Conservation (phyloP, 768 basidiomycete genomes). For the Leccinum pellstonianum region DNA sequence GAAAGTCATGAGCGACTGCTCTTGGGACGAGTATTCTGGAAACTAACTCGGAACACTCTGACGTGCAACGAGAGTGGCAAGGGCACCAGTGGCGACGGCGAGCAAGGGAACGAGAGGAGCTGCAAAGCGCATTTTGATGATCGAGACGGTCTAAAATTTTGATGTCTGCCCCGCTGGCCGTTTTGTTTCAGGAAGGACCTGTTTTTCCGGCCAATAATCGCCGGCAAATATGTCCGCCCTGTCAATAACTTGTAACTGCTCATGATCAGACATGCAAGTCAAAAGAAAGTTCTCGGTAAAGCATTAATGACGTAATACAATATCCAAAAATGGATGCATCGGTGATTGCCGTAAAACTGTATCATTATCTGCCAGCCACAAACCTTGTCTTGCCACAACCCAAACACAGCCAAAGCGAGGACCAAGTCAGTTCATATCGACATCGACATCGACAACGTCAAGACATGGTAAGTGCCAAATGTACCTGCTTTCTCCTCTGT, state of each 20-base stretch:
- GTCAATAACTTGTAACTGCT: background rate
- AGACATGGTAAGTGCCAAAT: slow-evolving; percentile 57
- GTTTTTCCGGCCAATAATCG: background rate
- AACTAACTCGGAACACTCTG: slow-evolving; percentile 26
- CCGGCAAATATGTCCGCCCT: background rate
- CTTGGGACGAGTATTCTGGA: background rate
- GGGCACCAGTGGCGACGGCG: slow-evolving; percentile 13
- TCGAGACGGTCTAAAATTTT: background rate
- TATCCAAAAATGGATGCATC: slow-evolving; percentile 5
- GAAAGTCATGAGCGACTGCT: background rate
- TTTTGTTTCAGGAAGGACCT: background rate
- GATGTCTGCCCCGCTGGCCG: background rate
- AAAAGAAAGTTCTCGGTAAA: no score
- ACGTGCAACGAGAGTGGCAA: slow-evolving; percentile 20
- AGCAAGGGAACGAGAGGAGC: slow-evolving; percentile 15
- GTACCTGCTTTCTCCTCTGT: background rate
- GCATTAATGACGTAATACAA: no score
- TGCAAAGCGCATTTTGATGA: slow-evolving; percentile 19
- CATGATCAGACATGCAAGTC: background rate
- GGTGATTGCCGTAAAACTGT: slow-evolving; percentile 40
- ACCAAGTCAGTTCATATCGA: slow-evolving; percentile 43
- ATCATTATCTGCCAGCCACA: slow-evolving; percentile 47
- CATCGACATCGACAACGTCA: slow-evolving; percentile 59
- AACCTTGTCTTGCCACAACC: slow-evolving; percentile 53
- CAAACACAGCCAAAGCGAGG: slow-evolving; percentile 37